These are phyloP conservation scores for Marasmius tenuissimus DNA, from an alignment of 1,284 basidiomycete genomes.

Conservation along the genomic window DNA sequence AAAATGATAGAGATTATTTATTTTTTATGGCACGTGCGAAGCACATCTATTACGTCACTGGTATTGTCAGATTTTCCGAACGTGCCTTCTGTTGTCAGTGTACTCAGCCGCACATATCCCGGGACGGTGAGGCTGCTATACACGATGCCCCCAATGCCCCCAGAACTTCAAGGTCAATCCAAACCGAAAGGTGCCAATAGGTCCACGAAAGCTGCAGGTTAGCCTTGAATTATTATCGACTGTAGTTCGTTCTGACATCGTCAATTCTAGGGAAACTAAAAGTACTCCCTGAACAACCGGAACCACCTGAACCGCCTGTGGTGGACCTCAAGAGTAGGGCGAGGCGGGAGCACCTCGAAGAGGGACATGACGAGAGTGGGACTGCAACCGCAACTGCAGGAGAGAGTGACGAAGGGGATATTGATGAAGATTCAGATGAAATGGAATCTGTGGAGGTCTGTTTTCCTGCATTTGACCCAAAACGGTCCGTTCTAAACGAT, in stretches of 20 bases:
- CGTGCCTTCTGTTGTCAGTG: too few relatives aligned
- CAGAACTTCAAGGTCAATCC: constrained; percentile 21
- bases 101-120: too few relatives aligned
- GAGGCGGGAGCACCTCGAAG: constrained; percentile 21
- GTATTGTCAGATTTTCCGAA: too few relatives aligned
- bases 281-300: constrained; percentile 90
- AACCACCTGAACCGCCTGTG: constrained; percentile 58
- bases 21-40: too few relatives aligned
- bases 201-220: constrained; percentile 79
- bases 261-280: constrained; percentile 70
- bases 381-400: constrained; percentile 53
- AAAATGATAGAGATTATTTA: too few relatives aligned
- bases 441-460: constrained; percentile 69
- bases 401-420: constrained; percentile 73
- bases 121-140: background rate
- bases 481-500: constrained; percentile 2
- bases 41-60: too few relatives aligned
- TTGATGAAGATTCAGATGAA: constrained; percentile 64
- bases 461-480: constrained; percentile 5
- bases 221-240: background rate
- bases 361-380: constrained; percentile 44
- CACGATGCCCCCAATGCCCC: background rate
- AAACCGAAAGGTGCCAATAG: constrained; percentile 74
- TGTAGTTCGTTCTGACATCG: background rate
- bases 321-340: constrained; percentile 24